Conservation (phyloP, 1,284 basidiomycete genomes). For the Leccinum solheimii region DNA sequence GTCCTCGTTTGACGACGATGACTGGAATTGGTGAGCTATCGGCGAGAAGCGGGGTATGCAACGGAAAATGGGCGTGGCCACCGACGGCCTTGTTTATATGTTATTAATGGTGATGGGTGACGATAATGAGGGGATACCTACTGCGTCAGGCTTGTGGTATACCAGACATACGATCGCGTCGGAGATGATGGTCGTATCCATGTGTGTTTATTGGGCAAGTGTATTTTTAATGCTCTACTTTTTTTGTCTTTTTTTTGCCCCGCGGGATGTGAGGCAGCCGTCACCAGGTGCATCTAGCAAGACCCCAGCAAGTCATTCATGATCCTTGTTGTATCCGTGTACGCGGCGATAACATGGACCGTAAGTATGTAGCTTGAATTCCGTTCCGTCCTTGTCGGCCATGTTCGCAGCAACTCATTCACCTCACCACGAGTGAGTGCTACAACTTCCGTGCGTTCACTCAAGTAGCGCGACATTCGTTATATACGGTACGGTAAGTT, state of each 20-base stretch:
- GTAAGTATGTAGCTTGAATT: too few relatives aligned
- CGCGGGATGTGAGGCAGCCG: too few relatives aligned
- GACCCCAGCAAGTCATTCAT: too few relatives aligned
- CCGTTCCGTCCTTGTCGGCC: too few relatives aligned
- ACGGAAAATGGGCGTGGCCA: not conserved
- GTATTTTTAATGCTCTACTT: not conserved
- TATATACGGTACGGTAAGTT: too few relatives aligned
- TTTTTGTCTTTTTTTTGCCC: not conserved
- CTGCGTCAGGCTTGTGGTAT: not conserved
- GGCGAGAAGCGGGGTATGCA: not conserved
- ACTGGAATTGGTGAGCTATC: constrained; percentile 59
- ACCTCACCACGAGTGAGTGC: too few relatives aligned
- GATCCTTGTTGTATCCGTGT: rapidly evolving
- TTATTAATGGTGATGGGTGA: not conserved
- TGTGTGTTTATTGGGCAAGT: not conserved
- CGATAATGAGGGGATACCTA: not conserved
- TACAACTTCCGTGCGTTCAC: too few relatives aligned
- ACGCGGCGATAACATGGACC: too few relatives aligned
- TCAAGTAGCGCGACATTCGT: too few relatives aligned
- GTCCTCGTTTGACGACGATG: constrained; percentile 48
- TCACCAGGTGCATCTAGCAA: too few relatives aligned
- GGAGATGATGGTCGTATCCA: not conserved
- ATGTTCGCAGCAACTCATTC: too few relatives aligned
- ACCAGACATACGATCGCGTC: not conserved
- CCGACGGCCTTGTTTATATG: not conserved